phyloP scores from a whole-genome alignment of 2,329 filamentous ascomycete genomes.

The Arthrobotrys conoides region DNA sequence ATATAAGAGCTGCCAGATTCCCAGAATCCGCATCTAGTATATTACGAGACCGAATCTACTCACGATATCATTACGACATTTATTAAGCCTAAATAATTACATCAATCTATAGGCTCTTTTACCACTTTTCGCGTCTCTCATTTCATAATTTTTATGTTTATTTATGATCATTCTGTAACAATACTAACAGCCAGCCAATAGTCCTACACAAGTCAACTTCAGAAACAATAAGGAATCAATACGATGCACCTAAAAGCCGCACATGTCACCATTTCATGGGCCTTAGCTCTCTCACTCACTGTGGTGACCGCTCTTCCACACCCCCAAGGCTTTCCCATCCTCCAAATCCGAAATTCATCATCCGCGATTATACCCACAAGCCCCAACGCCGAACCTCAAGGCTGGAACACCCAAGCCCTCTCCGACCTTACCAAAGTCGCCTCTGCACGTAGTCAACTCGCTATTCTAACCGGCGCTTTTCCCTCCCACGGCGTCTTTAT shows the following conservation, averaged over 20 bases:
- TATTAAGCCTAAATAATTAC: no score
- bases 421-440: conserved; percentile 4
- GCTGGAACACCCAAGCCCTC: conserved; percentile 17
- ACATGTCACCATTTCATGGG: not conserved
- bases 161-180: no score
- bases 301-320: not conserved
- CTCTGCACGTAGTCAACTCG: conserved; percentile 22
- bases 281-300: not conserved
- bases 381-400: not conserved
- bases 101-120: no score
- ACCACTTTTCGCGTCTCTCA: no score
- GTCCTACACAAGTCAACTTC: no score
- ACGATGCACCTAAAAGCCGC: not conserved
- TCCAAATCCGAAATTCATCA: not conserved
- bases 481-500: conserved; percentile 23
- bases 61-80: no score
- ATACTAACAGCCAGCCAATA: no score
- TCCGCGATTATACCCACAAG: not conserved
- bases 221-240: not conserved
- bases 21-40: no score
- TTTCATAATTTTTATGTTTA: no score
- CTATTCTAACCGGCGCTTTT: conserved; percentile 13
- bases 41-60: no score
- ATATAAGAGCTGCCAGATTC: not conserved
- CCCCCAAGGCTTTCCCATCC: not conserved